Percentiles rank a stretch among this genome's conserved stretches.
Conservation (phyloP, 1,284 basidiomycete species). For the Anthracocystis panici-leucophaei region DNA sequence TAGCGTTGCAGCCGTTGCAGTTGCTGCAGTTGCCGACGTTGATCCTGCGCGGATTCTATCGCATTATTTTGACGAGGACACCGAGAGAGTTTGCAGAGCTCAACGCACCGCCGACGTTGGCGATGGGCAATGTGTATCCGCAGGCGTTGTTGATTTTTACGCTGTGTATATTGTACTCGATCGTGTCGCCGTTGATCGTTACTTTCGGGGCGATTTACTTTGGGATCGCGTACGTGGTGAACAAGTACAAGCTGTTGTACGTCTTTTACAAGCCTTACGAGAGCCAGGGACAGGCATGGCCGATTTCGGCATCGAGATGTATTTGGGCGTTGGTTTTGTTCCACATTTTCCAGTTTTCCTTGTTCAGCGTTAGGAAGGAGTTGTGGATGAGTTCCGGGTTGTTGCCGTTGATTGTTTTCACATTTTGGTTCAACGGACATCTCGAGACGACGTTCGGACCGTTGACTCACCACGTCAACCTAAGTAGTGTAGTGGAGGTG, state of each 20-base stretch:
- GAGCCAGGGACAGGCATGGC: conserved; percentile 92
- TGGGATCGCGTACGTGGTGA: conserved; percentile 82
- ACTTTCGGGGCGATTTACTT: conserved; percentile 96
- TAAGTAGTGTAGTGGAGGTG: conserved; percentile 58
- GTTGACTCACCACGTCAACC: conserved; percentile 78
- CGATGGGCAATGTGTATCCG: conserved; percentile 80
- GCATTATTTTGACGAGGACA: conserved; percentile 55
- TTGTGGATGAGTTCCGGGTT: conserved; percentile 82
- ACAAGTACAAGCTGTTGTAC: conserved; percentile 96
- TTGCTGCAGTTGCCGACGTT: conserved; percentile 72
- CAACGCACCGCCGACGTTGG: conserved; percentile 94
- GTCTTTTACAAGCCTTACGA: conserved; percentile 95
- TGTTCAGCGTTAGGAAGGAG: conserved; percentile 85
- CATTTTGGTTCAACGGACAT: conserved; percentile 83
- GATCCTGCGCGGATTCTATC: conserved; percentile 49
- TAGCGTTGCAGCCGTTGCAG: conserved; percentile 94
- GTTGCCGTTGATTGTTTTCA: conserved; percentile 81
- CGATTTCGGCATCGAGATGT: conserved; percentile 71
- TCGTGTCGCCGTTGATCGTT: conserved; percentile 92
- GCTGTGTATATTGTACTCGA: conserved; percentile 91
- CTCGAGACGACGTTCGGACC: conserved; percentile 80
- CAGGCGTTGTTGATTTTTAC: conserved; percentile 96
- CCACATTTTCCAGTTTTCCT: conserved; percentile 70
- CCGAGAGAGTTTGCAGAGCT: conserved; percentile 87
- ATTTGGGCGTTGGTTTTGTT: conserved; percentile 67